These are phyloP conservation scores for Alternaria ventricosa DNA, from an alignment of 2,329 filamentous ascomycete genomes.

Conservation along the genomic window DNA sequence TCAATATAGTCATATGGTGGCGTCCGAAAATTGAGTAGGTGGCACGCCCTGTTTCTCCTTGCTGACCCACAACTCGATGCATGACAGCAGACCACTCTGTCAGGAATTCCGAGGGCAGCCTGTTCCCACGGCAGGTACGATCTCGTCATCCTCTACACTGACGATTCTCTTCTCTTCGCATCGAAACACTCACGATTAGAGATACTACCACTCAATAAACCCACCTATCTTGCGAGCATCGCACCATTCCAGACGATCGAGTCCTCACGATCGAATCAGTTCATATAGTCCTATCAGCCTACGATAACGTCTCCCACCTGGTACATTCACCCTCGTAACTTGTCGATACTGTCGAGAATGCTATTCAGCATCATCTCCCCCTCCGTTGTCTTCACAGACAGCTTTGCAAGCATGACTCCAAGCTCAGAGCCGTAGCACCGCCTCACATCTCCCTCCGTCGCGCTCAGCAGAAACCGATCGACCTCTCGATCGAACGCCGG, in stretches of 20 bases:
- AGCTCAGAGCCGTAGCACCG: neutral
- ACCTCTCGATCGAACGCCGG: neutral
- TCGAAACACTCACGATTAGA: neutral
- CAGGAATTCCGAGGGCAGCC: neutral
- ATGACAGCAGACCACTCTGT: neutral
- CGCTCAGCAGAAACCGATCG: neutral
- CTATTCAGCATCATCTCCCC: neutral
- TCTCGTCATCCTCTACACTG: neutral
- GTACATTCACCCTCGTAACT: neutral
- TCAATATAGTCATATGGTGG: neutral
- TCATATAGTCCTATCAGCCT: neutral
- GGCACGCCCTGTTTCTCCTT: neutral
- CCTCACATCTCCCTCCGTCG: neutral
- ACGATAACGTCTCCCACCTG: neutral
- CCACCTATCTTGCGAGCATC: neutral
- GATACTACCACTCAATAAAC: neutral
- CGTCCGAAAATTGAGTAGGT: neutral
- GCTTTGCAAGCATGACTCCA: neutral
- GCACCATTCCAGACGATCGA: neutral
- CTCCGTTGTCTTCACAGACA: neutral
- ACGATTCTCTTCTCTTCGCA: neutral
- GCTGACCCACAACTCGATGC: neutral
- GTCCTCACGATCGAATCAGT: neutral
- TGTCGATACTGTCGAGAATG: neutral
- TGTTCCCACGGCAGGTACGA: neutral